Evolutionary conservation across 441 rosid species (phyloP), one percentile per base, ranked within the genome.

Genomic region (Croton setiger): DNA sequence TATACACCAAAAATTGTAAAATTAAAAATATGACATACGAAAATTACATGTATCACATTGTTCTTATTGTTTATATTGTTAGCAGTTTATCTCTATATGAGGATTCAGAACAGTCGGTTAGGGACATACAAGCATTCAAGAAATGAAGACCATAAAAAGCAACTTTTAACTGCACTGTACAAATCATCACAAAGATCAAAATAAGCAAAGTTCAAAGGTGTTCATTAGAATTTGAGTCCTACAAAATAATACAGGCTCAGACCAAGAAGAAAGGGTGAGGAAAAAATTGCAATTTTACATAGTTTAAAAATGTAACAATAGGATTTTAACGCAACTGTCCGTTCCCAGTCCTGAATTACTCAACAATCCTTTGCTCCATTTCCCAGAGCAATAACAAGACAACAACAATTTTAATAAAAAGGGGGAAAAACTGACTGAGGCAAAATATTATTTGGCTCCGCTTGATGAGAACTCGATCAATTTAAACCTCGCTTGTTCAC

Each of bases 381-480:
- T 75, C 72, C 72, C 64, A 81, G 76, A 78, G 79, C 60, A 76
- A 81, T 76, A 79, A 66, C 70, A 65, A 55, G 76, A 69, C 39
- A 71, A 73, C 61, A 62, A 70, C 31, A 27, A 27, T 27, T 27
- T 27, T 56, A 31, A 41, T 60, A 74, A 54, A 18, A 62, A 27
- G 57, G 53, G 13, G 3, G 39, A 35, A 35, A 63, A 44, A 39
- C 9, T 39, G 10, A 60, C 37, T 13, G 73, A 11, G 74, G 68
- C 79, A 75, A 74, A 79, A 80, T 76, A 79, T 78, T 77, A 84
- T 81, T 85, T 71, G 75, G 74, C 67, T 74, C 81, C 9, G 71
- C 68, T 4, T 47, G 73, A 56, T 11, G 71, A 45, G 58, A 75
- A 67, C 67, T 58, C 43, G 63, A 73, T 33, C 48, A 78, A 73